phyloP scores from a whole-genome alignment of 2,329 filamentous ascomycete species.

The Colletotrichum cordylinicola region DNA sequence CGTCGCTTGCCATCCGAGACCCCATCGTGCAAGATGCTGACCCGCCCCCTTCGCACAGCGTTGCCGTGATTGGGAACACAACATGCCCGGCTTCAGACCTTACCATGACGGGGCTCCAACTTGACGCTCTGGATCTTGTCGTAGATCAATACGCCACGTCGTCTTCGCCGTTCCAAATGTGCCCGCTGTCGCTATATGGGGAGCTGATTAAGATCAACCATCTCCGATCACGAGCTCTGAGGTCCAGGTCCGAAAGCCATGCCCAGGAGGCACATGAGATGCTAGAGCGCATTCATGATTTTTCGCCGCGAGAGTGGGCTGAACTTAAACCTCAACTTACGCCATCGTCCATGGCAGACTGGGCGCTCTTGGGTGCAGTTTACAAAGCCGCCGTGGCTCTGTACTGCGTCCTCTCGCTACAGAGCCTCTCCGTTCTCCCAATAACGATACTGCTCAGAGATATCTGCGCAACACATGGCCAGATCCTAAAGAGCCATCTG shows the following conservation, averaged over 20 bases:
- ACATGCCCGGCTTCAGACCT: conserved; percentile 39
- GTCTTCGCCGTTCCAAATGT: conserved; percentile 32
- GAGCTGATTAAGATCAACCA: conserved; percentile 40
- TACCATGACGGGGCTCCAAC: conserved; percentile 25
- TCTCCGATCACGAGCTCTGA: conserved; percentile 31
- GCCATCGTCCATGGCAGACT: conserved; percentile 27
- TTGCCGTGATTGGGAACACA: conserved; percentile 39
- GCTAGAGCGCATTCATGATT: conserved; percentile 27
- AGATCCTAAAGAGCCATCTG: background rate
- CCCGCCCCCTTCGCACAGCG: conserved; percentile 25
- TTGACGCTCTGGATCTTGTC: conserved; percentile 31
- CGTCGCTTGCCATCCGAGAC: conserved; percentile 9
- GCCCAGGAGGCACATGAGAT: background rate
- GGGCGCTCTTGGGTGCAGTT: conserved; percentile 28
- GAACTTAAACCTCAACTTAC: conserved; percentile 30
- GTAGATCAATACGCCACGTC: conserved; percentile 23
- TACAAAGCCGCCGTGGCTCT: conserved; percentile 35
- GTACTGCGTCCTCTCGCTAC: conserved; percentile 42
- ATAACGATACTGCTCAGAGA: background rate
- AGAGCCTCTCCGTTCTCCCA: conserved; percentile 34
- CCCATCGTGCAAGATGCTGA: conserved; percentile 8
- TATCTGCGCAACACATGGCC: background rate
- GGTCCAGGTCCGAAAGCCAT: conserved; percentile 14
- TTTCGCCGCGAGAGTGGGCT: conserved; percentile 36
- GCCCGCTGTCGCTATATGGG: conserved; percentile 33